These are phyloP conservation scores for Mycena leptocephala DNA, from an alignment of 768 basidiomycete genomes.

Conservation along the genomic window DNA sequence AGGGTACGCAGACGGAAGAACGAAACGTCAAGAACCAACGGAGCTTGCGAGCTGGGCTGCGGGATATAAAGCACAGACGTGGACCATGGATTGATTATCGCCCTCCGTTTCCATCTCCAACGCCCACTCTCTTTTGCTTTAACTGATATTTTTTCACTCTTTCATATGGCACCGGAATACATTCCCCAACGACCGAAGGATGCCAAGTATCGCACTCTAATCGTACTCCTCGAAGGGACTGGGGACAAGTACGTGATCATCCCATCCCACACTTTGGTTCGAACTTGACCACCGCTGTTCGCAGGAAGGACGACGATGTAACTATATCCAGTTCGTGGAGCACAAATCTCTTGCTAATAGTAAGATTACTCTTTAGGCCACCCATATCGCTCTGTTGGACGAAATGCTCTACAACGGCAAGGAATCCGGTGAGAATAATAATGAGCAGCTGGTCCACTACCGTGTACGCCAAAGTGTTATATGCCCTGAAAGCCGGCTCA, in stretches of 20 bases:
- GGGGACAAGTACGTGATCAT: slow-evolving; percentile 14
- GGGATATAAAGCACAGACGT: slow-evolving; percentile 16
- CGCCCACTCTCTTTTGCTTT: slow-evolving; percentile 7
- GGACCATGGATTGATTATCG: slow-evolving; percentile 6
- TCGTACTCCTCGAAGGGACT: slow-evolving; percentile 19
- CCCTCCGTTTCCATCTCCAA: slow-evolving; percentile 9
- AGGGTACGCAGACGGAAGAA: too few relatives aligned
- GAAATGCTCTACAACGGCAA: slow-evolving; percentile 18
- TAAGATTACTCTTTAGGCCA: slow-evolving; percentile 14
- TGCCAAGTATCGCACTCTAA: slow-evolving; percentile 18
- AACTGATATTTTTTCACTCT: not conserved
- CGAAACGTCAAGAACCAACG: not conserved
- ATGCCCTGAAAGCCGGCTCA: slow-evolving; percentile 2
- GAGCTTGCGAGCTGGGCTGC: not conserved
- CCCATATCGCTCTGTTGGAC: slow-evolving; percentile 16
- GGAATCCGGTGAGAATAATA: not conserved
- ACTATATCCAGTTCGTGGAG: not conserved
- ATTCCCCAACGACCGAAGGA: slow-evolving; percentile 24
- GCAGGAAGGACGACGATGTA: slow-evolving; percentile 20
- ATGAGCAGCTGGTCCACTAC: slow-evolving; percentile 16
- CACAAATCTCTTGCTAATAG: not conserved
- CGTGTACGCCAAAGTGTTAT: not conserved
- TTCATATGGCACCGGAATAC: slow-evolving; percentile 16
- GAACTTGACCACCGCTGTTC: slow-evolving; percentile 1
- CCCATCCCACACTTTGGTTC: not conserved